Evolutionary conservation across 108 stramenopile species (phyloP), one percentile per base, ranked within the genome.

Genomic region (Pseudonitzschia pungens): DNA sequence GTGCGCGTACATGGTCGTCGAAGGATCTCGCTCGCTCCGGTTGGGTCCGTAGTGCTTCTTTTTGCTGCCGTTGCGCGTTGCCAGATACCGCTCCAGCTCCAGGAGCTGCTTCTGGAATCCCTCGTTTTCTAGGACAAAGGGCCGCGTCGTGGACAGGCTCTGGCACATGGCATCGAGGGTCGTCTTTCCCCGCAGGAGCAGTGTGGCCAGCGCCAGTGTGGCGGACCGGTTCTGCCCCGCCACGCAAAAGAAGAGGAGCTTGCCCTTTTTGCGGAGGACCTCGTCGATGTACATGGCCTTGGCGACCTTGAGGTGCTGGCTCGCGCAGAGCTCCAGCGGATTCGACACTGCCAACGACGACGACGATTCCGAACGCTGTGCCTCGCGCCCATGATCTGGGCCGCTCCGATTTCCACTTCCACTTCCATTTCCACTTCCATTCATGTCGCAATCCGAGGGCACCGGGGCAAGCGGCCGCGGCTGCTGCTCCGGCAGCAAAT

Each of bases 151-250:
- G 1, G 82, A 65, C 29, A 76, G 73, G 65, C 84, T 83, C 0
- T 64, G 22, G 36, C 60, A 62, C 44, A 91, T 24, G 3, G 83
- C 69, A 21, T 82, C 69, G 53, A 87, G 82, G 55, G 87, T 31
- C 18, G 80, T 21, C 53, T 85, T 80, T 62, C 89, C 89, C 73
- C 77, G 84, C 1, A 91, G 56, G 71, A 83, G 40, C 42, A 79
- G 26, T 2, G 79, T 78, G 12, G 82, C 75, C 55, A 91, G 58
- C 33, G 84, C 76, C 29, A 87, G 74, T 26, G 87, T 77, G 8
- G 84, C 84, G 10, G 86, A 86, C 40, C 89, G 71, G 74, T 91
- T 91, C 76, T 91, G 89, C 10, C 89, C 89, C 7, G 89, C 89
- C 0, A 91, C 86, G 70, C 89, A 91, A 82, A 91, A 90, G 75